A percentile compares a stretch with the other conserved stretches of the same genome.
Conservation (phyloP, 352 stramenopile species). For the Phytophthora aleatoria region DNA sequence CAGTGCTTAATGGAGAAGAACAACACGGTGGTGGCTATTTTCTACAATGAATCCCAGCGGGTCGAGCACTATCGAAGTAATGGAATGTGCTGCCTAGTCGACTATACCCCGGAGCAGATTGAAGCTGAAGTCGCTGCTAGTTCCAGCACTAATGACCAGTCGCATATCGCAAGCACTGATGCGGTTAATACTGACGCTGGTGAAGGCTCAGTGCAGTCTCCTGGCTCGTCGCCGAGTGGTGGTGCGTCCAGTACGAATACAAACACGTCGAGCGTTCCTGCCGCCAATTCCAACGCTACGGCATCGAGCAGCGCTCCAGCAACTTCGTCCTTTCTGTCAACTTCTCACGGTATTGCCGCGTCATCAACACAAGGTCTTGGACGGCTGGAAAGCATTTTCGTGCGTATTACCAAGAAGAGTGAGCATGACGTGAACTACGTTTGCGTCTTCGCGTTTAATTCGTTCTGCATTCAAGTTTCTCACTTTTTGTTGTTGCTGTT, state of each 20-base stretch:
- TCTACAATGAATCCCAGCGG: conserved; percentile 36
- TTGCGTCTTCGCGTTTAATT: conserved; percentile 1
- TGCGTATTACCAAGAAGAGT: conserved; percentile 89
- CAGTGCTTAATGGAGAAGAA: conserved; percentile 50
- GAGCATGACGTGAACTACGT: not conserved
- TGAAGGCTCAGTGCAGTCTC: conserved; percentile 6
- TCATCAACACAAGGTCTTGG: conserved; percentile 57
- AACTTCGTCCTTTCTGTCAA: conserved; percentile 15
- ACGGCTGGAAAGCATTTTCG: conserved; percentile 83
- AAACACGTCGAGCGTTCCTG: conserved; percentile 19
- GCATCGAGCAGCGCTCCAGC: conserved; percentile 16
- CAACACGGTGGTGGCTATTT: conserved; percentile 39
- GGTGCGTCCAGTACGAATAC: conserved; percentile 10
- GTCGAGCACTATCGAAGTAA: conserved; percentile 35
- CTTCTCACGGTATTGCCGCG: conserved; percentile 13
- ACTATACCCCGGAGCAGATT: conserved; percentile 35
- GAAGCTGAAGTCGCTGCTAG: conserved; percentile 29
- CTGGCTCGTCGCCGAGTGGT: conserved; percentile 7
- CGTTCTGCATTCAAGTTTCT: not conserved
- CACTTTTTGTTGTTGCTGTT: not conserved
- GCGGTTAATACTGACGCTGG: conserved; percentile 6
- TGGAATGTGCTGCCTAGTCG: conserved; percentile 44
- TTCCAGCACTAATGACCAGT: conserved; percentile 18
- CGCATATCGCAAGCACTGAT: conserved; percentile 5
- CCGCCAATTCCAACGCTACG: conserved; percentile 21